Evolutionary conservation across 179 eudicot genomes (phyloP), one percentile per base, ranked within the genome.

Genomic region (Silene noctiflora): DNA sequence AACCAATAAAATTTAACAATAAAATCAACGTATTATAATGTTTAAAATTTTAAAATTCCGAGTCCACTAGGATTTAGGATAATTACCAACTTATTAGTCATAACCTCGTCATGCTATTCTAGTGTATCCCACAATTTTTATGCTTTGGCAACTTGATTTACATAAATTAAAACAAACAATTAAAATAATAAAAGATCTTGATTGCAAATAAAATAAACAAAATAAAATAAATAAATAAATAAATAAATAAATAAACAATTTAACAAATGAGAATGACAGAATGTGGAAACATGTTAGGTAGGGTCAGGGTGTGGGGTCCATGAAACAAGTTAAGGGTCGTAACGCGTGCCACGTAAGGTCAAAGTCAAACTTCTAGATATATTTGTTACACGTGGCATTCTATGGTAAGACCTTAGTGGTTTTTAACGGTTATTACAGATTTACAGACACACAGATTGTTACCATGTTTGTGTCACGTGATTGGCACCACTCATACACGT

Each of bases 271-370:
- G 56, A 76, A 33, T 4, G 39, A 33, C 39, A 33, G 39, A 33
- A 78, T 17, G 77, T 1, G 17, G 29, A 35, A 55, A 67, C 19
- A 17, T 16, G 25, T 12, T 51, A 33, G 10, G 75, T 67, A 33
- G 48, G 48, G 70, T 31, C 70, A 31, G 6, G 22, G 19, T 39
- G 25, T 44, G 61, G 75, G 67, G 27, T 64, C 22, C 9, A 53
- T 0, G 5, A 3, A 25, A 35, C 59, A 42, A 55, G 42, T 66
- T 58, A 9, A 27, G 16, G 44, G 70, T 2, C 9, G 12, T 19
- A 7, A 12, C 67, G 75, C 72, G 67, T 77, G 78, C 78, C 84
- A 81, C 78, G 78, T 81, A 65, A 73, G 71, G 78, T 77, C 75
- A 81, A 68, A 77, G 84, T 81, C 81, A 81, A 77, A 60, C 20